Evolutionary conservation across 2,329 filamentous ascomycete genomes (phyloP), one percentile per base, ranked within the genome.

Genomic region (Epichloe sibirici): DNA sequence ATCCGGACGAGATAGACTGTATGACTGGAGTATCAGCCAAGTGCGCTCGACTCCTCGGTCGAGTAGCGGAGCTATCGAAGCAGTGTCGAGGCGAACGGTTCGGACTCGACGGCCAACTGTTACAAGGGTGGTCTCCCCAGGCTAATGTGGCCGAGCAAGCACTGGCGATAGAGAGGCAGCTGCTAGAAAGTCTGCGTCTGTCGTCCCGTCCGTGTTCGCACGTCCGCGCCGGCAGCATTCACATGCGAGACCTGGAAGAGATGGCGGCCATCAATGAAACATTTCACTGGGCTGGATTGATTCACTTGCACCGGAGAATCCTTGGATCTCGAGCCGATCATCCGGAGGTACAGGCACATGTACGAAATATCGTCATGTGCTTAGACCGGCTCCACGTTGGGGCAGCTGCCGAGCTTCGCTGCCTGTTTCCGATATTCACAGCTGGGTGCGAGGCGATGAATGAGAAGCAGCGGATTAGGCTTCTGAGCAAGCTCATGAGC

Each of bases 401-500:
- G 5, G 83, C 83, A 34, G 82, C 81, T 15, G 86, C 86, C 0
- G 88, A 91, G 66, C 82, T 81, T 8, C 88, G 86, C 61, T 70
- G 88, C 17, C 66, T 93, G 40, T 90, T 93, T 57, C 88, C 88
- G 0, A 82, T 93, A 69, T 93, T 93, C 66, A 87, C 86, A 1
- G 88, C 88, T 1, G 88, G 88, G 0, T 90, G 86, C 58, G 86
- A 93, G 64, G 81, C 82, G 1, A 70, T 70, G 52, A 76, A 82
- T 48, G 61, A 71, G 37, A 67, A 66, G 3, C 78, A 85, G 58
- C 73, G 82, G 48, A 69, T 70, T 25, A 74, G 79, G 60, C 79
- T 91, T 39, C 70, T 87, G 60, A 77, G 81, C 58, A 74, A 87
- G 47, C 74, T 93, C 62, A 73, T 74, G 63, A 76, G 76, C 17